A percentile compares a stretch with the other conserved stretches of the same genome.
Evolutionary conservation across 169 alveolate species (phyloP).

Genomic region (Eimeria acervulina): DNA sequence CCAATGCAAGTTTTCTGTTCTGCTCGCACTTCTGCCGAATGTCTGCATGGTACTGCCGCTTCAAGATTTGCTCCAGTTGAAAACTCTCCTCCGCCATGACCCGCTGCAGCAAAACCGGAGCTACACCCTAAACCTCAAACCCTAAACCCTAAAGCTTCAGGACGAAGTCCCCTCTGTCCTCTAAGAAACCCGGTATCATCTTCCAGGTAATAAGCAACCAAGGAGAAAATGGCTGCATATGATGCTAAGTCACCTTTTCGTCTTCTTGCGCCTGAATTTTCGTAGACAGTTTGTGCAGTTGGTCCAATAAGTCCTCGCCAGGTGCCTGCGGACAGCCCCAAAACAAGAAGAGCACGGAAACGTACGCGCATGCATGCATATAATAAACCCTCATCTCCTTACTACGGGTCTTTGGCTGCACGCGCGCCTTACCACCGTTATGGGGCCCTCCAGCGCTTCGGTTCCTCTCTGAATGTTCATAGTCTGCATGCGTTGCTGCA

Average conservation of each 20-base stretch:
- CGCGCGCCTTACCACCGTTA: constrained; percentile 19
- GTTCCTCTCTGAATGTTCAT: constrained; percentile 63
- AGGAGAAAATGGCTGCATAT: neutral
- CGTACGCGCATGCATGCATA: neutral
- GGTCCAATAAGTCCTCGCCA: constrained; percentile 16
- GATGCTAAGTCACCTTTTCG: constrained; percentile 39
- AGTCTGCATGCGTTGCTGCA: constrained; percentile 77
- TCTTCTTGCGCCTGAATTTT: constrained; percentile 63
- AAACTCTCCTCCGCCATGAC: constrained; percentile 74
- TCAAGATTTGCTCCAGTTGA: constrained; percentile 40
- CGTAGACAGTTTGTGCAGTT: constrained; percentile 43
- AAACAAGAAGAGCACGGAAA: neutral
- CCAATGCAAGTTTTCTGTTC: constrained; percentile 10
- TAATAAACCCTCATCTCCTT: neutral
- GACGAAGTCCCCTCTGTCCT: neutral
- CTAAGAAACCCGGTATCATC: neutral
- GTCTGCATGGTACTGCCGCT: constrained; percentile 66
- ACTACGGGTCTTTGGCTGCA: neutral
- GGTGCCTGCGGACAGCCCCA: constrained; percentile 39
- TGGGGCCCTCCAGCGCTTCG: constrained; percentile 35
- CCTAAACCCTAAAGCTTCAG: neutral
- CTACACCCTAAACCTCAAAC: neutral
- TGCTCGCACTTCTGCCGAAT: constrained; percentile 57
- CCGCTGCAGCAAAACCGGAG: neutral
- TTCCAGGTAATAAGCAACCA: neutral